A percentile compares a stretch with the other conserved stretches of the same genome.
These are phyloP conservation scores for Lactifluus hygrophoroides DNA, from an alignment of 768 basidiomycete species.

Conservation along the genomic window DNA sequence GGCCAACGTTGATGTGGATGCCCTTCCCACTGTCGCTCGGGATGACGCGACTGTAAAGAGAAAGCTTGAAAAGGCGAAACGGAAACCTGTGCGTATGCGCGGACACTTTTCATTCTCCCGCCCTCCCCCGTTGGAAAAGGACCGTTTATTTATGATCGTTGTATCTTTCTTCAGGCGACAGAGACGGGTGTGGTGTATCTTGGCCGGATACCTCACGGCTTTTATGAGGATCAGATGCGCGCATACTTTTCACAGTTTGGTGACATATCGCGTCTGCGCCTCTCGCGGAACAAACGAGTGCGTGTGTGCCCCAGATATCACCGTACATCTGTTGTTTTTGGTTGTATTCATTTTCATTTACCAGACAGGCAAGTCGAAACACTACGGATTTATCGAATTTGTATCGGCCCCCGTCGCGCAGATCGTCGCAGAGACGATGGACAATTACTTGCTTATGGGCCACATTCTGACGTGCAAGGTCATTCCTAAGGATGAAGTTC, in stretches of 20 bases:
- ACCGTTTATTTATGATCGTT: too few relatives aligned
- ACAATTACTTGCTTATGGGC: slow-evolving; percentile 94
- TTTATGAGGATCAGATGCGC: slow-evolving; percentile 91
- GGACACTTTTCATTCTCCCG: not conserved
- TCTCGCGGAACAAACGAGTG: slow-evolving; percentile 93
- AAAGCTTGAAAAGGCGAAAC: slow-evolving; percentile 43
- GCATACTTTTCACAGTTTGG: slow-evolving; percentile 96
- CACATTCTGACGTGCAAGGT: slow-evolving; percentile 89
- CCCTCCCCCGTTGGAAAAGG: too few relatives aligned
- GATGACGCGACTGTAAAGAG: slow-evolving; percentile 73
- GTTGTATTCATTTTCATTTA: not conserved
- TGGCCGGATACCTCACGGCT: slow-evolving; percentile 91
- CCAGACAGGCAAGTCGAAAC: slow-evolving; percentile 92
- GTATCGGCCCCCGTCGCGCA: slow-evolving; percentile 80
- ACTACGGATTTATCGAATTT: slow-evolving; percentile 96
- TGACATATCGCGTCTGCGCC: slow-evolving; percentile 72
- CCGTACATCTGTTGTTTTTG: not conserved
- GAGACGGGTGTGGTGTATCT: slow-evolving; percentile 84
- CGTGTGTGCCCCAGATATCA: not conserved
- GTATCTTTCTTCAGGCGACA: slow-evolving; percentile 39
- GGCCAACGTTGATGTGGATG: slow-evolving; percentile 52
- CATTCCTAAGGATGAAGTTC: slow-evolving; percentile 82
- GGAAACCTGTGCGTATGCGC: slow-evolving; percentile 53
- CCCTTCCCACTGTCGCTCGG: slow-evolving; percentile 80
- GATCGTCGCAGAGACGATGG: slow-evolving; percentile 97